A percentile compares a stretch with the other conserved stretches of the same genome.
Conservation (phyloP, 495 filamentous ascomycete species). For the Trichocladium antarcticum region DNA sequence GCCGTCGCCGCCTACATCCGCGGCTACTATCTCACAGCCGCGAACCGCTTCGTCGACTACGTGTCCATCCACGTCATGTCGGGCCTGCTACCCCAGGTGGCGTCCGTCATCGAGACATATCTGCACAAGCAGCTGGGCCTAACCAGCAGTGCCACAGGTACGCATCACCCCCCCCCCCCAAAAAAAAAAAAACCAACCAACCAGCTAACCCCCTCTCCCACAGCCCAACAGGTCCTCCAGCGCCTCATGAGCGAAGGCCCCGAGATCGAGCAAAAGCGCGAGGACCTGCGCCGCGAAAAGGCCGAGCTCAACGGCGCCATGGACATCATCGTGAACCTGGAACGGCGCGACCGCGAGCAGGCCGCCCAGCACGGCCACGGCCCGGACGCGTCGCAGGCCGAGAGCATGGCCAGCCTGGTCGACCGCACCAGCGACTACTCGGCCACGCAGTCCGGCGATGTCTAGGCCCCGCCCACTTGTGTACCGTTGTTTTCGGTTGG, state of each 20-base stretch:
- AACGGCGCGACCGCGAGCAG: constrained; percentile 12
- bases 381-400: constrained; percentile 1
- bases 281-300: constrained; percentile 28
- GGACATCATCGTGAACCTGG: constrained; percentile 30
- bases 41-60: constrained; percentile 39
- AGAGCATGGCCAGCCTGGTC: background rate
- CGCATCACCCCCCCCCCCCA: background rate
- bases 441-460: constrained; percentile 9
- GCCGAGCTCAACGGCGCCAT: constrained; percentile 33
- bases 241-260: constrained; percentile 39
- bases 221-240: constrained; percentile 17
- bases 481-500: too few relatives aligned
- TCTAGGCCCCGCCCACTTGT: background rate
- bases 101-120: constrained; percentile 22
- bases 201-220: constrained; percentile 11
- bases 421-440: constrained; percentile 1
- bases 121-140: constrained; percentile 36
- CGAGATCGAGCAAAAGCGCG: constrained; percentile 25
- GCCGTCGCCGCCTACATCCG: constrained; percentile 40
- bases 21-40: constrained; percentile 43
- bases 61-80: constrained; percentile 38
- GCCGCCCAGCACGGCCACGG: background rate
- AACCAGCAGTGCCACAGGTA: constrained; percentile 7
- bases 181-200: background rate
- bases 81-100: constrained; percentile 32